phyloP scores from a whole-genome alignment of 495 filamentous ascomycete species.

The Aspergillus conjunctus region DNA sequence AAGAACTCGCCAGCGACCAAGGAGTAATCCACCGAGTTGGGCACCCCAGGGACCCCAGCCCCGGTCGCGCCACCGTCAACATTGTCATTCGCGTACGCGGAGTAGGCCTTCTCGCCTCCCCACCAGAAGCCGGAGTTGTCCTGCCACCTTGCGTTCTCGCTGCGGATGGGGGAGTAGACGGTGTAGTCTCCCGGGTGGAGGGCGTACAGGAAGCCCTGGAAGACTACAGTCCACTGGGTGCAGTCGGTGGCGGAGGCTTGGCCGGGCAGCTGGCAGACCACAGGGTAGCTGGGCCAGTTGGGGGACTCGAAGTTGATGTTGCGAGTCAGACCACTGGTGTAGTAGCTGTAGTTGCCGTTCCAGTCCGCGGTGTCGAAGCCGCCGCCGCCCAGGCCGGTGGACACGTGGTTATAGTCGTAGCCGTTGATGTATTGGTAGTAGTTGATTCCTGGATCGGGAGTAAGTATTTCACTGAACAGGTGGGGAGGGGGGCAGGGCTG shows the following conservation, averaged over 20 bases:
- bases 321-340: constrained; percentile 6
- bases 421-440: constrained; percentile 20
- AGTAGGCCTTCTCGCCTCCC: constrained; percentile 10
- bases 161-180: not conserved
- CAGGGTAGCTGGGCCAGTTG: not conserved
- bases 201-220: constrained; percentile 12
- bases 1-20: constrained; percentile 12
- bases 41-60: not conserved
- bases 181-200: not conserved
- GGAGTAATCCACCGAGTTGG: not conserved
- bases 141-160: constrained; percentile 3
- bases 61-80: constrained; percentile 4
- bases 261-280: constrained; percentile 15
- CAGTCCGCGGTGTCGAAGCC: constrained; percentile 14
- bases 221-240: constrained; percentile 13
- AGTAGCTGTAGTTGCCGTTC: constrained; percentile 10
- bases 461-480: not conserved
- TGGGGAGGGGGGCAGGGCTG: not conserved
- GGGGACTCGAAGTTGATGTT: constrained; percentile 15
- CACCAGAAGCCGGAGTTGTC: constrained; percentile 14
- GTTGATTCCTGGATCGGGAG: constrained; percentile 3
- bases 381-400: constrained; percentile 13
- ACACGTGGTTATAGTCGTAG: constrained; percentile 16
- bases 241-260: constrained; percentile 4
- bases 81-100: constrained; percentile 2